phyloP scores from a whole-genome alignment of 106 monocot genomes.

The Ottelia alismoides region DNA sequence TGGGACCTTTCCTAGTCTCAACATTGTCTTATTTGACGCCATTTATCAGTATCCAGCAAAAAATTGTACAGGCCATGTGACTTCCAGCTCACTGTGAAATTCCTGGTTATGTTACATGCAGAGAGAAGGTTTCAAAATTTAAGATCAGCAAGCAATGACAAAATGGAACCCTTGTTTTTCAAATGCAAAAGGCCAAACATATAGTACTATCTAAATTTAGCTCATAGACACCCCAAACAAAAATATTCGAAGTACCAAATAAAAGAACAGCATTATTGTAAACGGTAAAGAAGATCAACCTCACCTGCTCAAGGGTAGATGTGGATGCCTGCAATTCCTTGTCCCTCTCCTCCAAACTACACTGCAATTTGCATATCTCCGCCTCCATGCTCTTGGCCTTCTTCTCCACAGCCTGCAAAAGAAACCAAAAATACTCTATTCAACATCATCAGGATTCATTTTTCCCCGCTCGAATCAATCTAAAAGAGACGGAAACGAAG shows the following conservation, averaged over 20 bases:
- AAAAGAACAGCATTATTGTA: not conserved
- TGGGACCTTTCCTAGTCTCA: too few relatives aligned
- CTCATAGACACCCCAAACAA: not conserved
- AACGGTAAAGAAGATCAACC: too few relatives aligned
- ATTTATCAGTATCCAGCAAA: too few relatives aligned
- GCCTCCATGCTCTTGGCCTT: constrained; percentile 78
- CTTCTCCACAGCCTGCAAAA: constrained; percentile 41
- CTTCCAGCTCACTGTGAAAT: too few relatives aligned
- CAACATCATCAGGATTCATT: not conserved
- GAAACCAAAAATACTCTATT: not conserved
- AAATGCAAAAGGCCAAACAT: not conserved
- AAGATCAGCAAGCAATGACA: not conserved
- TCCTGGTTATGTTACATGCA: too few relatives aligned
- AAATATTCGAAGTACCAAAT: not conserved
- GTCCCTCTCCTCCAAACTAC: constrained; percentile 37
- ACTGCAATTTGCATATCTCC: constrained; percentile 42
- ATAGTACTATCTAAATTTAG: not conserved
- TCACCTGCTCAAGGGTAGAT: constrained; percentile 42
- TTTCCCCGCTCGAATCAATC: not conserved
- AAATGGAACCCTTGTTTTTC: not conserved
- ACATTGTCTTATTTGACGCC: too few relatives aligned
- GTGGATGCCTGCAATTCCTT: constrained; percentile 27
- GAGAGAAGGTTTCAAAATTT: not conserved
- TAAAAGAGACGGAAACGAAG: not conserved
- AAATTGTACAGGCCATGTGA: too few relatives aligned